Conservation (phyloP, 169 alveolate species). For the Theileria parva region DNA sequence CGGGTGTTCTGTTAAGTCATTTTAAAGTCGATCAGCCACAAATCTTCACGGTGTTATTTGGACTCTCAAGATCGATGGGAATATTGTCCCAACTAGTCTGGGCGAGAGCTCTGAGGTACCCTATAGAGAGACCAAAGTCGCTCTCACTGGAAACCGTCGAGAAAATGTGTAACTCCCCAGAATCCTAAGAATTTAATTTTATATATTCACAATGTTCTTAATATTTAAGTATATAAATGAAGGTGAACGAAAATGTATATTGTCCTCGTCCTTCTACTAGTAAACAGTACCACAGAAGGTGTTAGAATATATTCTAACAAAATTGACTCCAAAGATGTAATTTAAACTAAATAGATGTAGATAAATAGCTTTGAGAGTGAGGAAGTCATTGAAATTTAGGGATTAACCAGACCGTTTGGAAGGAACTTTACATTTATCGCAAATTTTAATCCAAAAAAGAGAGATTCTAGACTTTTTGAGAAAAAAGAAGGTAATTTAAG, state of each 20-base stretch:
- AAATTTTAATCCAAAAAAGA: neutral
- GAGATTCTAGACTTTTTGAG: neutral
- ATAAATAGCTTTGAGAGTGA: neutral
- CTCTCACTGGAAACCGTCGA: conserved; percentile 43
- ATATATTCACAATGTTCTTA: neutral
- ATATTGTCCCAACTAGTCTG: conserved; percentile 83
- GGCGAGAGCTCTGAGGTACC: conserved; percentile 64
- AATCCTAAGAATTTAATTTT: neutral
- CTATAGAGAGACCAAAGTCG: conserved; percentile 68
- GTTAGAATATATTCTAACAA: neutral
- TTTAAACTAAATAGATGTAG: neutral
- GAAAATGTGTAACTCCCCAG: conserved; percentile 31
- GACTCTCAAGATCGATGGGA: conserved; percentile 93
- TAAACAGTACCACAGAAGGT: neutral
- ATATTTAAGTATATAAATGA: neutral
- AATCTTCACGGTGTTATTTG: conserved; percentile 92
- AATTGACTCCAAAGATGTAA: neutral
- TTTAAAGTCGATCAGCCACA: conserved; percentile 88
- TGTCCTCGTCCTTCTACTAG: neutral
- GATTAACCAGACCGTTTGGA: neutral
- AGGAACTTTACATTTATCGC: neutral
- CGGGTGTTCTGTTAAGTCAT: conserved; percentile 90
- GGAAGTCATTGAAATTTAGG: neutral
- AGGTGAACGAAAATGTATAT: neutral
- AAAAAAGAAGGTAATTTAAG: neutral